A percentile compares a stretch with the other conserved stretches of the same genome.
These are phyloP conservation scores for Chlorella ohadii DNA, from an alignment of 139 green algal genomes.

Conservation along the genomic window DNA sequence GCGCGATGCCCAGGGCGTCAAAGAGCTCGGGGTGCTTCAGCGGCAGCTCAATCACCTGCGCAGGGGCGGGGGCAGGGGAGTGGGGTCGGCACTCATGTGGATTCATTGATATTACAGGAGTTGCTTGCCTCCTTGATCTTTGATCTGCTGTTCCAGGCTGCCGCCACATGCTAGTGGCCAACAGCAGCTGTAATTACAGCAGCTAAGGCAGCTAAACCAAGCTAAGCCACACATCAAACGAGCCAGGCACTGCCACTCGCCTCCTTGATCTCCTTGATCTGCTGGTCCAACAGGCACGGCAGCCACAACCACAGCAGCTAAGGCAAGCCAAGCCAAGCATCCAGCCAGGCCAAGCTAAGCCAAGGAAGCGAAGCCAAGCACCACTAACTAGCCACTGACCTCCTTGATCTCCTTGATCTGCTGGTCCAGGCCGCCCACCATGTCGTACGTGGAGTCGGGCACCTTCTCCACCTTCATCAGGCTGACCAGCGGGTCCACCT, in stretches of 20 bases:
- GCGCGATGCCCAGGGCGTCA: slow-evolving; percentile 97
- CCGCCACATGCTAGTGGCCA: too few relatives aligned
- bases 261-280: slow-evolving; percentile 93
- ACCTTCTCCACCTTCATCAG: slow-evolving; percentile 99
- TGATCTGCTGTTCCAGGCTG: too few relatives aligned
- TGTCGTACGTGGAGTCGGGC: slow-evolving; percentile 99
- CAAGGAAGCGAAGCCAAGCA: too few relatives aligned
- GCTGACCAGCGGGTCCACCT: slow-evolving; percentile 82
- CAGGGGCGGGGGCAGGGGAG: background rate
- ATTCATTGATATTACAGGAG: too few relatives aligned
- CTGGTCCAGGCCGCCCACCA: slow-evolving; percentile 99
- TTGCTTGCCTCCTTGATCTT: too few relatives aligned
- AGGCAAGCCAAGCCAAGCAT: too few relatives aligned
- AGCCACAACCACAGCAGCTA: too few relatives aligned
- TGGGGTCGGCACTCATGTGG: background rate
- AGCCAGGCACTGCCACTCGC: background rate
- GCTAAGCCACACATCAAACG: too few relatives aligned
- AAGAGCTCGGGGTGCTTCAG: slow-evolving; percentile 99
- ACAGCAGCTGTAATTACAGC: background rate
- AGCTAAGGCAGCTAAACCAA: background rate
- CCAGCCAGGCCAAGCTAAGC: too few relatives aligned
- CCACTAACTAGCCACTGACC: slow-evolving; percentile 47
- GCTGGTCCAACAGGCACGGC: too few relatives aligned
- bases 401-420: slow-evolving; percentile 99
- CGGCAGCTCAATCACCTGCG: slow-evolving; percentile 97